A percentile compares a stretch with the other conserved stretches of the same genome.
phyloP scores from a whole-genome alignment of 225 moss, liverwort and hornwort genomes.

The Physcomitrium patens region DNA sequence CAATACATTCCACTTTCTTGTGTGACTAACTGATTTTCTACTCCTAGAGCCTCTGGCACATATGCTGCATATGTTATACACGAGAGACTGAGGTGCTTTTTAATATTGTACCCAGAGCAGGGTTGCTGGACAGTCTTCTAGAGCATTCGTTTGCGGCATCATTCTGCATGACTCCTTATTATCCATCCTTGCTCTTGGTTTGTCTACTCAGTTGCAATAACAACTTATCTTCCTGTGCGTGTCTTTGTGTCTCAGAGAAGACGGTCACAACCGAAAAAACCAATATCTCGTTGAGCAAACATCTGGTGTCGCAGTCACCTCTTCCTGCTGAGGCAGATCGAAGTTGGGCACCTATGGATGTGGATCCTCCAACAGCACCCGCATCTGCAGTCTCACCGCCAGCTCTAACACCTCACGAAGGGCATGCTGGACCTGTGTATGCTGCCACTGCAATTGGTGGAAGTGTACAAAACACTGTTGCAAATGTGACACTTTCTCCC shows the following conservation, averaged over 20 bases:
- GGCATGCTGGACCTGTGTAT: slow-evolving; percentile 34
- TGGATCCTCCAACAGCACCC: slow-evolving; percentile 37
- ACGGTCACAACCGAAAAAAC: slow-evolving; percentile 38
- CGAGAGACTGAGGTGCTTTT: slow-evolving; percentile 9
- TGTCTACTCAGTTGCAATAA: slow-evolving; percentile 28
- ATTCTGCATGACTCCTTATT: slow-evolving; percentile 10
- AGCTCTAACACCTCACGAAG: slow-evolving; percentile 38
- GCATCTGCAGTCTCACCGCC: slow-evolving; percentile 33
- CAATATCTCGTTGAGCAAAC: slow-evolving; percentile 36
- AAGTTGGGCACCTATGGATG: slow-evolving; percentile 50
- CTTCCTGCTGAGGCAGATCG: slow-evolving; percentile 52
- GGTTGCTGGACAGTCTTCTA: slow-evolving; percentile 13
- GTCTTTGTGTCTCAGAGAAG: slow-evolving; percentile 47
- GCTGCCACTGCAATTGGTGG: slow-evolving; percentile 31
- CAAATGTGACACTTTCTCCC: slow-evolving; percentile 42
- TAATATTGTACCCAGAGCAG: slow-evolving; percentile 8
- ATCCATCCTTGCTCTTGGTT: slow-evolving; percentile 22
- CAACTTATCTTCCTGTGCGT: slow-evolving; percentile 23
- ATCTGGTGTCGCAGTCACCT: slow-evolving; percentile 44
- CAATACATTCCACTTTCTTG: slow-evolving; percentile 20
- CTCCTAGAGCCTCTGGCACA: neutral
- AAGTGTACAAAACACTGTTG: slow-evolving; percentile 37
- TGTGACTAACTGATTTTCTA: slow-evolving; percentile 6
- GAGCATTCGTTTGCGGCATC: slow-evolving; percentile 8
- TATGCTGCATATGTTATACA: neutral